Conservation (phyloP, 192 early-diverging fungal species). For the Coemansia sp. region DNA sequence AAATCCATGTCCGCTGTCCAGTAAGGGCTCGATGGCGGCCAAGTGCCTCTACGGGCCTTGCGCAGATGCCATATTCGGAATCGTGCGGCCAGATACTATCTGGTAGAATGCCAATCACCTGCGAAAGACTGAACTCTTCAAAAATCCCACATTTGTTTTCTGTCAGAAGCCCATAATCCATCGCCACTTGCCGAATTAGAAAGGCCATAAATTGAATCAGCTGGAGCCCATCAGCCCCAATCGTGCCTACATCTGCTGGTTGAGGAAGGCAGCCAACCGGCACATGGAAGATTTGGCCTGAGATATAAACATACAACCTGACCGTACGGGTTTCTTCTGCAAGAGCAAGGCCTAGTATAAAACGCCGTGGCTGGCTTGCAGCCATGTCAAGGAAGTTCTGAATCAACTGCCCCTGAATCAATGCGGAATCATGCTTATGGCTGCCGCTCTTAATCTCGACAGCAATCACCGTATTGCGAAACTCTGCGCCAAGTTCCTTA, state of each 20-base stretch:
- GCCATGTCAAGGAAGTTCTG: conserved; percentile 9
- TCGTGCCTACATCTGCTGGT: not conserved
- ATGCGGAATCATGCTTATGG: not conserved
- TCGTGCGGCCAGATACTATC: not conserved
- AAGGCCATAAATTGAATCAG: conserved; percentile 1
- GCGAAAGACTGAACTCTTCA: not conserved
- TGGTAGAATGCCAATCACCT: not conserved
- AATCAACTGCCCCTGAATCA: not conserved
- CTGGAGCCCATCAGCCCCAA: not conserved
- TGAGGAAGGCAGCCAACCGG: not conserved
- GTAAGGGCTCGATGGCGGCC: not conserved
- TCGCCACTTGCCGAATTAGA: not conserved
- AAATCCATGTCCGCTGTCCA: conserved; percentile 5
- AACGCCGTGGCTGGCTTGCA: not conserved
- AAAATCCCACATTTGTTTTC: not conserved
- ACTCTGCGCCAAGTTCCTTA: not conserved
- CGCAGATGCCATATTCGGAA: not conserved
- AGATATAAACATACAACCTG: not conserved
- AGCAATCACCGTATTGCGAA: not conserved
- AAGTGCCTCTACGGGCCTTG: not conserved
- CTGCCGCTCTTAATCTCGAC: not conserved
- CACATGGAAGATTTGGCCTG: not conserved
- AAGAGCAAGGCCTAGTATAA: not conserved
- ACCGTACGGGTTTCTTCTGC: not conserved
- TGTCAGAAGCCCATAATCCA: not conserved